A percentile compares a stretch with the other conserved stretches of the same genome.
Evolutionary conservation across 306 rosid genomes (phyloP).

Genomic region (Cotoneaster glaucophyllus): DNA sequence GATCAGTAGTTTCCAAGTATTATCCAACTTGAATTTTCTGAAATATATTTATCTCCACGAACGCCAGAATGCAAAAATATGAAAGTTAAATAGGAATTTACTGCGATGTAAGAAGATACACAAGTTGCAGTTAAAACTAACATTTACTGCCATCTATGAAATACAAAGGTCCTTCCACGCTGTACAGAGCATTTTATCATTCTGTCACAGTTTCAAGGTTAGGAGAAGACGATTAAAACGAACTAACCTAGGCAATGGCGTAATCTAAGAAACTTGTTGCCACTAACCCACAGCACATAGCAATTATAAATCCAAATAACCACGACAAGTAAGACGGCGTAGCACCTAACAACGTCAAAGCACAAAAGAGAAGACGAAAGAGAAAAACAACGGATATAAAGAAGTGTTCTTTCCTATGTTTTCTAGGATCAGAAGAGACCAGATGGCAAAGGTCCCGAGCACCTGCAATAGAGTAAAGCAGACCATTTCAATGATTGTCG

Average conservation of each 20-base stretch:
- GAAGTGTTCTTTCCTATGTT: slow-evolving; percentile 26
- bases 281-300: slow-evolving; percentile 13
- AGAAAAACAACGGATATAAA: not conserved
- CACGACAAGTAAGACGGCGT: slow-evolving; percentile 24
- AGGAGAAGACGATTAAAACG: slow-evolving; percentile 19
- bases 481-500: not conserved
- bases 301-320: slow-evolving; percentile 24
- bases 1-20: not conserved
- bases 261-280: slow-evolving; percentile 27
- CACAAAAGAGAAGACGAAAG: not conserved
- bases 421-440: slow-evolving; percentile 33
- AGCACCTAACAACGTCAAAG: slow-evolving; percentile 36
- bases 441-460: slow-evolving; percentile 15
- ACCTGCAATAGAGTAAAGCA: slow-evolving; percentile 27
- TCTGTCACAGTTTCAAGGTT: slow-evolving; percentile 29
- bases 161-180: slow-evolving; percentile 19
- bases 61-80: not conserved
- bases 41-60: not conserved
- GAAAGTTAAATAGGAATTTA: not conserved
- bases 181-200: slow-evolving; percentile 27
- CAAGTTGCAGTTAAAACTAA: slow-evolving; percentile 14
- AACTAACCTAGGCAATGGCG: slow-evolving; percentile 28
- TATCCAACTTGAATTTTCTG: not conserved
- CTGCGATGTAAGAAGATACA: slow-evolving; percentile 9
- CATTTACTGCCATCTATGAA: slow-evolving; percentile 14